These are phyloP conservation scores for Candida xyloterini DNA, from an alignment of 805 yeast genomes.

Conservation along the genomic window DNA sequence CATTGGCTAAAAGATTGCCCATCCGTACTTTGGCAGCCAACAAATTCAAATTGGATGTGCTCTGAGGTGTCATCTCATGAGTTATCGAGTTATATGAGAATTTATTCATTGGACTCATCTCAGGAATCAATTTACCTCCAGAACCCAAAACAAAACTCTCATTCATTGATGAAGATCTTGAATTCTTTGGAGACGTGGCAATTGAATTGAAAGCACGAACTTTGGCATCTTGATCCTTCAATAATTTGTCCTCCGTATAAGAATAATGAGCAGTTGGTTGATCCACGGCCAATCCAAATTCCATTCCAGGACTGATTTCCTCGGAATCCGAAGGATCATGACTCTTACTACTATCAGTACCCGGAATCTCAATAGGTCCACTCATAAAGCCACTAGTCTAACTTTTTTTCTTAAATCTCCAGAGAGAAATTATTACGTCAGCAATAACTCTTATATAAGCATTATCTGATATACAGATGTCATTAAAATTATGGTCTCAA, in stretches of 20 bases:
- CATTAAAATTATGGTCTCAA: constrained; percentile 61
- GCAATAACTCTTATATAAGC: background rate
- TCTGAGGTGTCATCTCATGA: constrained; percentile 23
- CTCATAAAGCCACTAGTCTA: background rate
- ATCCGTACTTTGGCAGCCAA: constrained; percentile 36
- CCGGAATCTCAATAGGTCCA: constrained; percentile 1
- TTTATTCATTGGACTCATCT: constrained; percentile 15
- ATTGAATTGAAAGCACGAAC: constrained; percentile 54
- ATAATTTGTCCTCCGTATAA: constrained; percentile 58
- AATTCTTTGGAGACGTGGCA: constrained; percentile 28
- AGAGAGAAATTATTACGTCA: too few species aligned
- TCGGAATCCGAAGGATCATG: background rate
- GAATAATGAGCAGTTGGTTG: constrained; percentile 52
- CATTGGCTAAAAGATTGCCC: constrained; percentile 45
- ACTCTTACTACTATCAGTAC: background rate
- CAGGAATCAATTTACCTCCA: constrained; percentile 20
- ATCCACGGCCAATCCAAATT: background rate
- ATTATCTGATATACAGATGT: constrained; percentile 3
- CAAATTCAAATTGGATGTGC: constrained; percentile 4
- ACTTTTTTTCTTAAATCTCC: background rate
- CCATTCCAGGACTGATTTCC: background rate
- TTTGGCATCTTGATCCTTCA: constrained; percentile 68
- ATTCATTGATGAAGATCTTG: constrained; percentile 30
- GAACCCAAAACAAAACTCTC: constrained; percentile 39
- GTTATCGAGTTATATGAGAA: constrained; percentile 30